phyloP scores from a whole-genome alignment of 805 yeast genomes.

The Hemisphaericaspora nanyangensis region DNA sequence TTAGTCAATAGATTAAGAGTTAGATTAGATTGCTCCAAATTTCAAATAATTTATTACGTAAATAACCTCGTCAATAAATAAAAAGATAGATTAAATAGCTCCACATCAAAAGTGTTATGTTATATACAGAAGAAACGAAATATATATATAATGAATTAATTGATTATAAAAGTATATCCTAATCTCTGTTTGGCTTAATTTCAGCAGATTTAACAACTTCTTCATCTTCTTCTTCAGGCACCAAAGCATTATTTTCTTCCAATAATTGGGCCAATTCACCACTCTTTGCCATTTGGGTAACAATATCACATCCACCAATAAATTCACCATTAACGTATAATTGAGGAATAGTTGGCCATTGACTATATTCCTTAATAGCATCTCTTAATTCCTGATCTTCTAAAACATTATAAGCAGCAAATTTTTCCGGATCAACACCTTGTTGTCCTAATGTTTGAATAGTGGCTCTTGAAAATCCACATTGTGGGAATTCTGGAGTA shows the following conservation, averaged over 20 bases:
- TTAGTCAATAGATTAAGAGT: no score
- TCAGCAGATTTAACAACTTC: conserved; percentile 17
- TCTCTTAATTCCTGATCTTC: conserved; percentile 93
- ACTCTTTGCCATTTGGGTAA: conserved; percentile 81
- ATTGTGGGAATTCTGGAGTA: conserved; percentile 95
- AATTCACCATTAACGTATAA: conserved; percentile 87
- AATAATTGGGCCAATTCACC: conserved; percentile 90
- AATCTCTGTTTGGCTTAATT: conserved; percentile 27
- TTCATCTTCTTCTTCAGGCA: conserved; percentile 67
- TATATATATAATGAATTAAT: no score
- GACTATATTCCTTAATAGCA: conserved; percentile 91
- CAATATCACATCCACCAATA: conserved; percentile 95
- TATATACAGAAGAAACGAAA: no score
- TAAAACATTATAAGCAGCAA: conserved; percentile 94
- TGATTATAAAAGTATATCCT: no score
- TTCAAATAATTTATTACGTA: no score
- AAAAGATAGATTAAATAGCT: no score
- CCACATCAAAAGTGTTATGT: no score
- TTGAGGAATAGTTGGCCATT: conserved; percentile 99
- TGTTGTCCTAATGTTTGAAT: conserved; percentile 91
- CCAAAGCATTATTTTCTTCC: conserved; percentile 72
- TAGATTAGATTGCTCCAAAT: no score
- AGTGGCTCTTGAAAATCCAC: conserved; percentile 96
- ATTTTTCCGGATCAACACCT: conserved; percentile 94
- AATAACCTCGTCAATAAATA: no score